These are phyloP conservation scores for Articulospora tetracladia DNA, from an alignment of 495 filamentous ascomycete genomes.

Conservation along the genomic window DNA sequence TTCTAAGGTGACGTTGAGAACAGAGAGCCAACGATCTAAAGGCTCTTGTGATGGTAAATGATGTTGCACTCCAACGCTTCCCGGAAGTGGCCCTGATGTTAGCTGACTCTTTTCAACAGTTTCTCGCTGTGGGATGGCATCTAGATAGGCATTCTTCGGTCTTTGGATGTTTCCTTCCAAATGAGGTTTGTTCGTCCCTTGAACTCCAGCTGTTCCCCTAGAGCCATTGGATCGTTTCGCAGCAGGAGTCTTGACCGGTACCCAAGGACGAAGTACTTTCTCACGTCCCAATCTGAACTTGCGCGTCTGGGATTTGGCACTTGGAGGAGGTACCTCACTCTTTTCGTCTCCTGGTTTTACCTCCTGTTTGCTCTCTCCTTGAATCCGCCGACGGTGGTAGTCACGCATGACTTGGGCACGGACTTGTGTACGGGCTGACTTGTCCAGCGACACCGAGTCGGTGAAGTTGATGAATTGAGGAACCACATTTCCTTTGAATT, in stretches of 20 bases:
- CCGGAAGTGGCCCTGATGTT: background rate
- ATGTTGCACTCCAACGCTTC: background rate
- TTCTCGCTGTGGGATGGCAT: too few species aligned
- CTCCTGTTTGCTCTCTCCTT: background rate
- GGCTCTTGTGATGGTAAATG: background rate
- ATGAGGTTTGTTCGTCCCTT: too few species aligned
- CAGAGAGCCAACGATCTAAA: conserved; percentile 3
- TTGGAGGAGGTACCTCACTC: background rate
- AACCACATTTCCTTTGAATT: background rate
- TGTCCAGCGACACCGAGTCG: background rate
- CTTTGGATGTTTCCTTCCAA: background rate
- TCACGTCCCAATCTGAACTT: conserved; percentile 11
- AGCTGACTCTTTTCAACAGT: too few species aligned
- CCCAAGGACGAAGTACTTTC: conserved; percentile 5
- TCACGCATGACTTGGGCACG: conserved; percentile 8
- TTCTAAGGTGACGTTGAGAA: background rate
- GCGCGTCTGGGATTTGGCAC: conserved; percentile 5
- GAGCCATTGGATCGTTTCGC: background rate
- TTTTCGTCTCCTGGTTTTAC: background rate
- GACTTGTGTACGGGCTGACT: conserved; percentile 9
- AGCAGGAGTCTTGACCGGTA: conserved; percentile 1
- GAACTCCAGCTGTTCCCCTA: too few species aligned
- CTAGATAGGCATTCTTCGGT: background rate
- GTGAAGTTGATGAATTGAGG: conserved; percentile 10
- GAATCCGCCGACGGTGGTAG: conserved; percentile 6